Evolutionary conservation across 2,329 filamentous ascomycete species (phyloP).

Genomic region (Xylariaceae sp.): DNA sequence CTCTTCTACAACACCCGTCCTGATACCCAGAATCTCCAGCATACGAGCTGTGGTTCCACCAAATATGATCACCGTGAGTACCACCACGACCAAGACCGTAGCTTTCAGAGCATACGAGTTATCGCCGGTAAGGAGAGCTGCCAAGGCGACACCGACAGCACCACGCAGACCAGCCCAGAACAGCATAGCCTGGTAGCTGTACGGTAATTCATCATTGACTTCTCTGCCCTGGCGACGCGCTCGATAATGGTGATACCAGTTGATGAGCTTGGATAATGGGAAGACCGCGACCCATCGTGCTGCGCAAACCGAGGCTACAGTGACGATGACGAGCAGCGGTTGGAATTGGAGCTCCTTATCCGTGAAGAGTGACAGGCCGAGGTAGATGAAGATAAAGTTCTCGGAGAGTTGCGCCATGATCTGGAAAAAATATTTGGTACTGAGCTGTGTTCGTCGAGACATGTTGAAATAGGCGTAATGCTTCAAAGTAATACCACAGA

Average conservation of each 20-base stretch:
- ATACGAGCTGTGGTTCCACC: slow-evolving; percentile 95
- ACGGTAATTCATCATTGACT: slow-evolving; percentile 80
- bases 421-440: slow-evolving; percentile 96
- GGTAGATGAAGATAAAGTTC: slow-evolving; percentile 99
- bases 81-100: slow-evolving; percentile 94
- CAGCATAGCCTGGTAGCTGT: slow-evolving; percentile 98
- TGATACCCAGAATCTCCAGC: slow-evolving; percentile 95
- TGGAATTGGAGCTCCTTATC: slow-evolving; percentile 85
- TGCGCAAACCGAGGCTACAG: slow-evolving; percentile 83
- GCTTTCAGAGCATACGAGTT: slow-evolving; percentile 81
- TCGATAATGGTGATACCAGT: slow-evolving; percentile 85
- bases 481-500: slow-evolving; percentile 97
- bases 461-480: slow-evolving; percentile 99
- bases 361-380: slow-evolving; percentile 90
- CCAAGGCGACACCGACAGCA: slow-evolving; percentile 90
- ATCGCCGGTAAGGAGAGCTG: slow-evolving; percentile 76
- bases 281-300: slow-evolving; percentile 94
- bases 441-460: slow-evolving; percentile 93
- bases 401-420: slow-evolving; percentile 91
- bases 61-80: slow-evolving; percentile 97
- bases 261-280: slow-evolving; percentile 81
- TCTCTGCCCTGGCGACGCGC: slow-evolving; percentile 70
- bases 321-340: slow-evolving; percentile 90
- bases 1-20: slow-evolving; percentile 93
- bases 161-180: slow-evolving; percentile 97